These are phyloP conservation scores for Nannochloris sp. DNA, from an alignment of 139 green algal species.

Conservation along the genomic window DNA sequence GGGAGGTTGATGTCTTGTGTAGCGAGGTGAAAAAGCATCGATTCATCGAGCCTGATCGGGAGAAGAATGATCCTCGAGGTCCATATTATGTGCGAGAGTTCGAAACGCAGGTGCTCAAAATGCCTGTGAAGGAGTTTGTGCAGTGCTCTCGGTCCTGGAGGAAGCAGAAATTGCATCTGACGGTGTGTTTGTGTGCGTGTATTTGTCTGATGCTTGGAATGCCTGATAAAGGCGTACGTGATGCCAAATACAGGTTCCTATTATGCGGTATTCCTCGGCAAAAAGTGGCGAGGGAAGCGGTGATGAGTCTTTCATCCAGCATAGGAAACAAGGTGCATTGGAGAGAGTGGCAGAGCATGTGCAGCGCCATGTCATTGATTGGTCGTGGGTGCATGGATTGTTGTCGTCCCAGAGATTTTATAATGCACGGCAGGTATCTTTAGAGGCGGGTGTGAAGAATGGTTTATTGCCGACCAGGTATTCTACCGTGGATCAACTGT, in stretches of 20 bases:
- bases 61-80: constrained; percentile 38
- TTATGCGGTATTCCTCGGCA: too few relatives aligned
- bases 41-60: constrained; percentile 37
- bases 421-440: constrained; percentile 16
- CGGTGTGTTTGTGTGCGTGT: neutral
- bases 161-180: neutral
- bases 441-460: constrained; percentile 29
- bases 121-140: constrained; percentile 36
- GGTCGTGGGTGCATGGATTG: constrained; percentile 33
- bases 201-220: neutral
- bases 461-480: constrained; percentile 46
- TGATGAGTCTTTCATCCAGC: too few relatives aligned
- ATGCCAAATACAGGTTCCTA: too few relatives aligned
- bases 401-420: constrained; percentile 18
- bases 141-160: constrained; percentile 40
- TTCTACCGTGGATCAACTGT: constrained; percentile 31
- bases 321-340: neutral
- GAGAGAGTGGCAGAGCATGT: neutral
- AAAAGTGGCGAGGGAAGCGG: too few relatives aligned
- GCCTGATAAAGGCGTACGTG: too few relatives aligned
- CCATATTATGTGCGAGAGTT: constrained; percentile 58
- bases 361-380: constrained; percentile 19
- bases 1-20: constrained; percentile 30
- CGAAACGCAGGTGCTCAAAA: constrained; percentile 31
- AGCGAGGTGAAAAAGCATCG: constrained; percentile 24